Percentiles rank a stretch among this genome's conserved stretches.
Conservation (phyloP, 257 asterid genomes). For the Ajuga chamaepitys region DNA sequence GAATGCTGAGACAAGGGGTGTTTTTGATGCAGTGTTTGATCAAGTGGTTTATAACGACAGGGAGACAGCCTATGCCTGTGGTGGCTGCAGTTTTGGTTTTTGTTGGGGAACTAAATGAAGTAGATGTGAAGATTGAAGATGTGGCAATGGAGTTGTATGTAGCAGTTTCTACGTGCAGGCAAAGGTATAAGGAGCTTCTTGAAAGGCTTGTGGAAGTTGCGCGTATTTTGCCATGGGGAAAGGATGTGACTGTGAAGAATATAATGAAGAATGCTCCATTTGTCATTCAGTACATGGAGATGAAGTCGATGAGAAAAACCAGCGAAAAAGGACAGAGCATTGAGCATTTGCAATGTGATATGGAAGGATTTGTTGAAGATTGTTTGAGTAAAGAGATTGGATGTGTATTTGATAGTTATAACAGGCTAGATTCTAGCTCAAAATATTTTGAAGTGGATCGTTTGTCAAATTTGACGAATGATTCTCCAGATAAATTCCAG, state of each 20-base stretch:
- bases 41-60: slow-evolving; percentile 83
- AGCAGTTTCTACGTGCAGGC: slow-evolving; percentile 46
- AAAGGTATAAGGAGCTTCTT: slow-evolving; percentile 65
- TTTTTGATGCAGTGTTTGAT: slow-evolving; percentile 77
- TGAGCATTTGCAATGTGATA: slow-evolving; percentile 29
- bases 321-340: slow-evolving; percentile 17
- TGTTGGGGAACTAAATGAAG: slow-evolving; percentile 50
- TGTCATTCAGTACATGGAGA: slow-evolving; percentile 81
- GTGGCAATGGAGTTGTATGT: slow-evolving; percentile 48
- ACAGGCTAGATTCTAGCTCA: slow-evolving; percentile 21
- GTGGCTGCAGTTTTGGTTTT: slow-evolving; percentile 75
- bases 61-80: slow-evolving; percentile 72
- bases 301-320: slow-evolving; percentile 43
- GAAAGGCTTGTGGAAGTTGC: slow-evolving; percentile 68
- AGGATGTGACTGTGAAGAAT: slow-evolving; percentile 60
- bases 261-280: slow-evolving; percentile 56
- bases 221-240: slow-evolving; percentile 76
- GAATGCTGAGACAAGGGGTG: slow-evolving; percentile 70
- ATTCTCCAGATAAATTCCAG: slow-evolving; percentile 29
- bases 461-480: slow-evolving; percentile 6
- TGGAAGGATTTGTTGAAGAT: slow-evolving; percentile 44
- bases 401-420: slow-evolving; percentile 16
- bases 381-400: slow-evolving; percentile 34
- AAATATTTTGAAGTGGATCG: slow-evolving; percentile 38
- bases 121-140: slow-evolving; percentile 45